Conservation (phyloP, 2,329 filamentous ascomycete genomes). For the Aspergillus ruber region DNA sequence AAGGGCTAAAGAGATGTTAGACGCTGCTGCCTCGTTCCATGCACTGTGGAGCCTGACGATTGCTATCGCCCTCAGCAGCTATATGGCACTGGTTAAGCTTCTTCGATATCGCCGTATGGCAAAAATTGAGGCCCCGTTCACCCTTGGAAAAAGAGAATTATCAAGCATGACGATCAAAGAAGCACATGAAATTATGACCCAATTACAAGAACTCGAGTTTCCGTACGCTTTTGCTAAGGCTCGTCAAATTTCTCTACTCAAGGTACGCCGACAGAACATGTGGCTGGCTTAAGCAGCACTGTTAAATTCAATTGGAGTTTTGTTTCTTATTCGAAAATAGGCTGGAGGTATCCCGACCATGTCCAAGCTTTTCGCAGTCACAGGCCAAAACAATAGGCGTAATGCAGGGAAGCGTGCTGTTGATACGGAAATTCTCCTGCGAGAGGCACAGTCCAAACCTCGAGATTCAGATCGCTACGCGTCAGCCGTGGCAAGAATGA, state of each 20-base stretch:
- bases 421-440: constrained; percentile 43
- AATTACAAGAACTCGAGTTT: constrained; percentile 28
- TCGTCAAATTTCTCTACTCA: constrained; percentile 19
- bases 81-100: too few species aligned
- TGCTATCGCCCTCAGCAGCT: too few species aligned
- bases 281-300: neutral
- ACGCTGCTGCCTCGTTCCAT: too few species aligned
- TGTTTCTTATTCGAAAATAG: constrained; percentile 9
- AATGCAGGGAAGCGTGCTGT: constrained; percentile 43
- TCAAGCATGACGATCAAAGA: constrained; percentile 27
- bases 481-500: constrained; percentile 52
- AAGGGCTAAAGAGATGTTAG: too few species aligned
- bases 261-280: constrained; percentile 14
- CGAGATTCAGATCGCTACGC: constrained; percentile 31
- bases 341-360: constrained; percentile 47
- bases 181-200: constrained; percentile 20
- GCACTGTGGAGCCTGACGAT: too few species aligned
- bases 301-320: neutral
- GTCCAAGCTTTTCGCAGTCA: constrained; percentile 40
- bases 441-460: constrained; percentile 34
- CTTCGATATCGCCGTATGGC: too few species aligned
- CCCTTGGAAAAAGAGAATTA: constrained; percentile 1
- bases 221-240: constrained; percentile 23
- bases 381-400: constrained; percentile 38
- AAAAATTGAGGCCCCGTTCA: too few species aligned